These are phyloP conservation scores for Colletotrichum tamarilloi DNA, from an alignment of 2,329 filamentous ascomycete species.

Conservation along the genomic window DNA sequence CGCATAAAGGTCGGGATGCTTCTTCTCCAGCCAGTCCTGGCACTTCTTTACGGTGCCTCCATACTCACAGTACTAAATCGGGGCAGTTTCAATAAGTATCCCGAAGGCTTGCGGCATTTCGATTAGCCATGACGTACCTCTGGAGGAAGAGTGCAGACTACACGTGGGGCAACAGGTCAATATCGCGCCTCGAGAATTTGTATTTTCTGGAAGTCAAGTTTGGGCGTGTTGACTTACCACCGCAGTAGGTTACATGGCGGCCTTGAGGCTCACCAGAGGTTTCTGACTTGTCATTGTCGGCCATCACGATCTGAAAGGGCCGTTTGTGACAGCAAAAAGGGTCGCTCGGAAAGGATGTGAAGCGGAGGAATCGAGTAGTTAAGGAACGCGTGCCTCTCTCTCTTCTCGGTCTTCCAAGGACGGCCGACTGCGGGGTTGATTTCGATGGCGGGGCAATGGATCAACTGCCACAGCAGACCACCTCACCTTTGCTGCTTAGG, in stretches of 20 bases:
- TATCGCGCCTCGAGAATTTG: constrained; percentile 11
- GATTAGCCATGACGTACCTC: constrained; percentile 59
- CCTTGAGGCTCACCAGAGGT: constrained; percentile 58
- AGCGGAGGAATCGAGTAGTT: constrained; percentile 16
- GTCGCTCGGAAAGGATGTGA: constrained; percentile 34
- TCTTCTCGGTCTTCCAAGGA: constrained; percentile 24
- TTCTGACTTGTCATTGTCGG: constrained; percentile 63
- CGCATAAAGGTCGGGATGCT: constrained; percentile 79
- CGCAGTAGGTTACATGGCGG: constrained; percentile 67
- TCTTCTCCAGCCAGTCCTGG: constrained; percentile 90
- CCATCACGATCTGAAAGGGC: constrained; percentile 55
- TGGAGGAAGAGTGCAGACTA: constrained; percentile 74
- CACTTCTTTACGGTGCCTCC: constrained; percentile 97
- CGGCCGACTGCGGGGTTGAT: constrained; percentile 35
- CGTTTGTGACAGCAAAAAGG: constrained; percentile 6
- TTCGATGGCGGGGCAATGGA: constrained; percentile 35
- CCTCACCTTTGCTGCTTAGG: background rate
- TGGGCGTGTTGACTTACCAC: constrained; percentile 57
- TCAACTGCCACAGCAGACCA: constrained; percentile 30
- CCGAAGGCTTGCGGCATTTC: background rate
- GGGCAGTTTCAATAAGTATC: background rate
- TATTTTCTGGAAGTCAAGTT: background rate
- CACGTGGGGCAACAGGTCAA: constrained; percentile 22
- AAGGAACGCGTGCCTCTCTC: constrained; percentile 31
- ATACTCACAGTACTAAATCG: constrained; percentile 92